These are phyloP conservation scores for Byssochlamys sp. DNA, from an alignment of 2,329 filamentous ascomycete genomes.

Conservation along the genomic window DNA sequence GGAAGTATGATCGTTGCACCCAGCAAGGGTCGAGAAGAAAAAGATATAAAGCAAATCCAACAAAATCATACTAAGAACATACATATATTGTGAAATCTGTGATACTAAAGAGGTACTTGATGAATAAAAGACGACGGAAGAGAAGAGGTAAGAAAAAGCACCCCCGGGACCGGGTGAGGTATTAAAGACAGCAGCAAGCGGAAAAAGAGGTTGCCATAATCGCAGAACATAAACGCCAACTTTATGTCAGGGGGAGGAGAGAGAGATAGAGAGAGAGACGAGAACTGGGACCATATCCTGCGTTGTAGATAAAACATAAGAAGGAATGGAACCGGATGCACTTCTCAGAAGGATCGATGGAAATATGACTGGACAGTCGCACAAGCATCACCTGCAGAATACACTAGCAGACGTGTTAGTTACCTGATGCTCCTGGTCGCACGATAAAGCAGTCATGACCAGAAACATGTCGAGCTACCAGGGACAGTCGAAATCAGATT, in stretches of 20 bases:
- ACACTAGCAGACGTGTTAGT: background rate
- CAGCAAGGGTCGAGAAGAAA: background rate
- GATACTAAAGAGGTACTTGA: background rate
- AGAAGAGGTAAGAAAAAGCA: background rate
- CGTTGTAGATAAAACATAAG: background rate
- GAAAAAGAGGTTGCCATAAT: background rate
- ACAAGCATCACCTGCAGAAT: background rate
- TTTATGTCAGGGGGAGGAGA: background rate
- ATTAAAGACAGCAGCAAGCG: background rate
- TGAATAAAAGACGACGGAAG: background rate
- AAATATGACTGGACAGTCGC: background rate
- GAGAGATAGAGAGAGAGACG: background rate
- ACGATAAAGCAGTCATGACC: background rate
- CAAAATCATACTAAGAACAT: conserved; percentile 1
- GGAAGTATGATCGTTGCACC: background rate
- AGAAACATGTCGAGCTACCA: conserved; percentile 1
- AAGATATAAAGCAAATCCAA: background rate
- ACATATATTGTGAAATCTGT: conserved; percentile 1
- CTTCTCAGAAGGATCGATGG: background rate
- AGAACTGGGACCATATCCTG: background rate
- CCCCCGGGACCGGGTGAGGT: background rate
- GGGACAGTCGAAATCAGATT: conserved; percentile 1
- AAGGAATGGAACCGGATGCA: background rate
- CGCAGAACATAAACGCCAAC: background rate
- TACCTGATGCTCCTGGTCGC: background rate